A percentile compares a stretch with the other conserved stretches of the same genome.
phyloP scores from a whole-genome alignment of 345 rosid genomes.

The Eucalyptus marginata region DNA sequence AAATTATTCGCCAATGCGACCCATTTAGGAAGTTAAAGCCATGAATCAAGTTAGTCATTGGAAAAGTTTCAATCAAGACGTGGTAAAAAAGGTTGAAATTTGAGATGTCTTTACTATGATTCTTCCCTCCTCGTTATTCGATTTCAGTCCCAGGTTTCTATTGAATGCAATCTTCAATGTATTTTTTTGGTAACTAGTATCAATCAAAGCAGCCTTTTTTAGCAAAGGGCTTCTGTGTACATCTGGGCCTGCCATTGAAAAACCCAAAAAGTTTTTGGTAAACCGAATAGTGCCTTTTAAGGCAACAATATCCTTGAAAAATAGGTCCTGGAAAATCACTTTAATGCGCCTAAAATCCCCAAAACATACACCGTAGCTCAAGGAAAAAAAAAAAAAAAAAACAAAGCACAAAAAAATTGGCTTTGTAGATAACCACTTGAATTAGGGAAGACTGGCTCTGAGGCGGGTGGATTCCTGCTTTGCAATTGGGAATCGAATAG shows the following conservation, averaged over 20 bases:
- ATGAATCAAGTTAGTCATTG: neutral
- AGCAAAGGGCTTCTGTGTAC: neutral
- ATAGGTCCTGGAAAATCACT: neutral
- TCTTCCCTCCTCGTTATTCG: neutral
- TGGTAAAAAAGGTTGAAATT: neutral
- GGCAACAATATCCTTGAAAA: neutral
- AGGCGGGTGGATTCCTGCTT: neutral
- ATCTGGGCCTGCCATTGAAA: neutral
- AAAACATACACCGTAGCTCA: neutral
- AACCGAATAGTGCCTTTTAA: neutral
- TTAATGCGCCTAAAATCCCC: neutral
- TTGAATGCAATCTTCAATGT: neutral
- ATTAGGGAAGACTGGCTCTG: neutral
- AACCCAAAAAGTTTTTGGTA: neutral
- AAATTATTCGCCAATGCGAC: neutral
- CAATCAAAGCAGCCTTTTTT: neutral
- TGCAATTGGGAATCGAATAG: rapidly evolving
- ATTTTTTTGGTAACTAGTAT: neutral
- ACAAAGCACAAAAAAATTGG: neutral
- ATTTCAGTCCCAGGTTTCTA: neutral
- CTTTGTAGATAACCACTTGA: neutral
- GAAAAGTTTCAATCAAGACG: neutral
- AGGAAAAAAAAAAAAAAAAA: too few species aligned
- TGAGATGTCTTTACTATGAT: neutral
- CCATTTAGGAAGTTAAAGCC: neutral